A percentile compares a stretch with the other conserved stretches of the same genome.
phyloP scores from a whole-genome alignment of 1,139 yeast genomes.

The Magnusiomyces ingens region DNA sequence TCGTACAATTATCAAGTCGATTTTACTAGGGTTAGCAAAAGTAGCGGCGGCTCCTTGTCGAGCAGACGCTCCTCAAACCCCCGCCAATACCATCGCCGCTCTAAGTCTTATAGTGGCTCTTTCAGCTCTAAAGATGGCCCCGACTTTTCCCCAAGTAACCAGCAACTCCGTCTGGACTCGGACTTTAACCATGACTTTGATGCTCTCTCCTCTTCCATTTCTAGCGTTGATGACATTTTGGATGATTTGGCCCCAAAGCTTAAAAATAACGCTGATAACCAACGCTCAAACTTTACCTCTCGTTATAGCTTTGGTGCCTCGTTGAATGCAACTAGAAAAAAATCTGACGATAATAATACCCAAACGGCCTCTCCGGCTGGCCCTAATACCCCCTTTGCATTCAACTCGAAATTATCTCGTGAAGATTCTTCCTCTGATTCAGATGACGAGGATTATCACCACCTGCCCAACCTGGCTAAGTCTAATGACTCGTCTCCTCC shows the following conservation, averaged over 20 bases:
- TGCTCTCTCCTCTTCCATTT: not conserved
- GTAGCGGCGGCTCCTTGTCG: too few relatives aligned
- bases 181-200: constrained; percentile 7
- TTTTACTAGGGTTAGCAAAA: constrained; percentile 32
- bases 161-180: not conserved
- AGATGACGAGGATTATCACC: constrained; percentile 1
- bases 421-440: constrained; percentile 11
- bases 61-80: too few relatives aligned
- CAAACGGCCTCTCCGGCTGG: not conserved
- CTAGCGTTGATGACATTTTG: constrained; percentile 3
- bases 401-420: constrained; percentile 17
- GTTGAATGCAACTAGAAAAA: constrained; percentile 19
- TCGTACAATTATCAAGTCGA: constrained; percentile 51
- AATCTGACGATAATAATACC: constrained; percentile 6
- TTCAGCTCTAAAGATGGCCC: too few relatives aligned
- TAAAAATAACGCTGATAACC: not conserved
- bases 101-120: constrained; percentile 3
- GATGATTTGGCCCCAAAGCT: constrained; percentile 3
- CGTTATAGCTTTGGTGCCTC: constrained; percentile 38
- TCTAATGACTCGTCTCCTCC: not conserved
- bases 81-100: not conserved
- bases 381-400: not conserved
- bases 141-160: not conserved
- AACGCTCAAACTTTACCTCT: constrained; percentile 22
- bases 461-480: constrained; percentile 8